A percentile compares a stretch with the other conserved stretches of the same genome.
Evolutionary conservation across 805 yeast species (phyloP).

Genomic region (Nakazawaea peltata): DNA sequence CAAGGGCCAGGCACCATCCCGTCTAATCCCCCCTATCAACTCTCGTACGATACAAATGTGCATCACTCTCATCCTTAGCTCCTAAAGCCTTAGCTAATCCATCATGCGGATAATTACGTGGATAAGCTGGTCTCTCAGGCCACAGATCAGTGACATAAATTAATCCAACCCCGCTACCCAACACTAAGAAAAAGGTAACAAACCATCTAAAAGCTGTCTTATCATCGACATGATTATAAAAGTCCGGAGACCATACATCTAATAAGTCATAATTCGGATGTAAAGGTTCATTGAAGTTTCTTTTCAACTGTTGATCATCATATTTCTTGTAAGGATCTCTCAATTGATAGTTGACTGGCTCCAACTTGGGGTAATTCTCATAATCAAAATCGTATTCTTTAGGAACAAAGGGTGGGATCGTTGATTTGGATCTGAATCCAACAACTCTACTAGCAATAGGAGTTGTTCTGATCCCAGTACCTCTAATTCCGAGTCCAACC

Average conservation of each 20-base stretch:
- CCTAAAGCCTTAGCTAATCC: constrained; percentile 76
- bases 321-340: constrained; percentile 67
- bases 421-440: constrained; percentile 9
- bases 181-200: constrained; percentile 44
- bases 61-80: constrained; percentile 41
- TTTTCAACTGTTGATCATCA: constrained; percentile 76
- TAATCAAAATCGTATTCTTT: constrained; percentile 17
- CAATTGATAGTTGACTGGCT: constrained; percentile 49
- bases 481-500: no score
- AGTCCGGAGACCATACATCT: constrained; percentile 85
- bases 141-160: constrained; percentile 44
- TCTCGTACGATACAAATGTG: constrained; percentile 30
- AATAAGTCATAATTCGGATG: constrained; percentile 65
- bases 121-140: constrained; percentile 68
- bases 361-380: constrained; percentile 54
- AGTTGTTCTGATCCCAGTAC: no score
- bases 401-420: constrained; percentile 23
- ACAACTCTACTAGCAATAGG: neutral
- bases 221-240: constrained; percentile 52
- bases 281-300: constrained; percentile 68
- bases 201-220: constrained; percentile 52
- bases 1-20: no score
- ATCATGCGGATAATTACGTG: constrained; percentile 65
- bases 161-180: constrained; percentile 25
- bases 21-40: constrained; percentile 24